phyloP scores from a whole-genome alignment of 306 rosid genomes.

The Styphnolobium japonicum region DNA sequence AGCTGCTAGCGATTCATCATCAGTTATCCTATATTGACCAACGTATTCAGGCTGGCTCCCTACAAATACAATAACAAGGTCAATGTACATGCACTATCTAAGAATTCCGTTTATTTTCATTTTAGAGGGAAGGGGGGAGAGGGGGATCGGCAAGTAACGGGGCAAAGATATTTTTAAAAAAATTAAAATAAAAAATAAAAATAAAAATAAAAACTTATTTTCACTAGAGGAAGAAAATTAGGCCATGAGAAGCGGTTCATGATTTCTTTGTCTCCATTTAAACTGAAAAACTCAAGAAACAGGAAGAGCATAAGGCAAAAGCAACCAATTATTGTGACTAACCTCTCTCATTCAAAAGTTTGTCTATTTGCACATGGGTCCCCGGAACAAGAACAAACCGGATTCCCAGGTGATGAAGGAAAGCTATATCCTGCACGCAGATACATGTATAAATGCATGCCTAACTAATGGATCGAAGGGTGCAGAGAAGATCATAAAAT shows the following conservation, averaged over 20 bases:
- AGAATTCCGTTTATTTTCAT: neutral
- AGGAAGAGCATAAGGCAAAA: neutral
- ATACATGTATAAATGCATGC: slow-evolving; percentile 1
- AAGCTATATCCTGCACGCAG: slow-evolving; percentile 86
- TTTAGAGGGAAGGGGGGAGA: neutral
- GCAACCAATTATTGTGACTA: slow-evolving; percentile 9
- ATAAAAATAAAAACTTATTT: neutral
- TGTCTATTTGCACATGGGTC: slow-evolving; percentile 82
- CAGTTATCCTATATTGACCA: slow-evolving; percentile 89
- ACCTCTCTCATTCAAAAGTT: slow-evolving; percentile 86
- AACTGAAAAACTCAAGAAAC: neutral
- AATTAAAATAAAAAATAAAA: no score
- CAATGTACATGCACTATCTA: neutral
- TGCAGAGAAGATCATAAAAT: neutral
- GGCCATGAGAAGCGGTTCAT: neutral
- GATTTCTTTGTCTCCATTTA: neutral
- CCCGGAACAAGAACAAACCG: slow-evolving; percentile 90
- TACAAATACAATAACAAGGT: slow-evolving; percentile 47
- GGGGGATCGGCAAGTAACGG: neutral
- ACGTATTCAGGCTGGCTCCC: slow-evolving; percentile 71
- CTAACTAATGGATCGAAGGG: neutral
- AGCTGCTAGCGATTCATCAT: slow-evolving; percentile 68
- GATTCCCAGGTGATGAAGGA: slow-evolving; percentile 93
- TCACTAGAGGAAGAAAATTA: neutral
- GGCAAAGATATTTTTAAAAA: no score